Evolutionary conservation across 2,329 filamentous ascomycete genomes (phyloP), one percentile per base, ranked within the genome.

Genomic region (Ceratocystiopsis brevicomis): DNA sequence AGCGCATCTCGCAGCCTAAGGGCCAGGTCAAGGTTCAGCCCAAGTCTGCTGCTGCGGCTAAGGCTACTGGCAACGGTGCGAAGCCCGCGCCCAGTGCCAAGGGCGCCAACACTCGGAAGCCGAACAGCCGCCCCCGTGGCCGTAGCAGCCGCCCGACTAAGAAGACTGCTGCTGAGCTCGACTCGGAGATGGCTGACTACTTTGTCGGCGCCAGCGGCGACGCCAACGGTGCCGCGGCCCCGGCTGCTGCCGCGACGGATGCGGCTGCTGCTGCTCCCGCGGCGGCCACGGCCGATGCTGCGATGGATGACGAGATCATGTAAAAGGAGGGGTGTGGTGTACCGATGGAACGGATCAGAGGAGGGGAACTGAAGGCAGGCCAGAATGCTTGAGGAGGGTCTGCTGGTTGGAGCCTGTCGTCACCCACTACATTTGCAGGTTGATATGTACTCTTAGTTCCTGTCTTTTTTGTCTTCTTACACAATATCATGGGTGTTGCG

Each of bases 171-270:
- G 88, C 94, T 59, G 87, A 98, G 65, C 76, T 98, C 21, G 90
- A 98, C 59, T 86, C 84, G 5, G 90, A 98, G 61, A 98, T 98
- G 90, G 78, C 76, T 17, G 90, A 96, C 61, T 98, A 98, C 66
- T 96, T 92, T 58, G 76, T 69, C 33, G 57, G 63, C 50, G 65
- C 59, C 42, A 66, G 66, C 51, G 67, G 64, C 8, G 50, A 51
- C 21, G 44, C 51, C 30, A 50, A 44, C 37, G 48, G 45, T 30
- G 65, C 65, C 48, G 65, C 68, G 46, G 53, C 63, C 43, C 57
- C 64, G 38, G 59, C 61, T 43, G 62, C 66, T 37, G 63, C 35
- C 8, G 33, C 44, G 4, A 40, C 21, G 15, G 41, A 36, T 16
- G 65, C 68, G 46, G 53, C 62, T 42, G 58, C 63, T 38, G 59